Evolutionary conservation across 2,329 filamentous ascomycete genomes (phyloP).

Genomic region (Colletotrichum echinochloae): DNA sequence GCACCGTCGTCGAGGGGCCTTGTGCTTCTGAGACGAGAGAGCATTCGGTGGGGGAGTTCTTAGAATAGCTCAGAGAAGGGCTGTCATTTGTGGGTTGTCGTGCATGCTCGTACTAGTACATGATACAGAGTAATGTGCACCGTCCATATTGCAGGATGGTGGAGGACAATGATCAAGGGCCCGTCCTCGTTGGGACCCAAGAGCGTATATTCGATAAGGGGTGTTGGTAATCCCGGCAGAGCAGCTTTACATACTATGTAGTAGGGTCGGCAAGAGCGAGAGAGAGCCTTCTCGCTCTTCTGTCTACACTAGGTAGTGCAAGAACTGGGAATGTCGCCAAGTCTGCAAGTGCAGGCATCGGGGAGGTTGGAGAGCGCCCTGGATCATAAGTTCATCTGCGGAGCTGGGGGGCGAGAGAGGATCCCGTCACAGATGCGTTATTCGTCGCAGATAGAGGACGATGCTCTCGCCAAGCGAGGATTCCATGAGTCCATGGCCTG

Average conservation of each 20-base stretch:
- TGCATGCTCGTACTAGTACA: slow-evolving; percentile 30
- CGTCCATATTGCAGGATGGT: slow-evolving; percentile 23
- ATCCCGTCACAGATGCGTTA: slow-evolving; percentile 9
- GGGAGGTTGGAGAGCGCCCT: slow-evolving; percentile 12
- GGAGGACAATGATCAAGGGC: slow-evolving; percentile 23
- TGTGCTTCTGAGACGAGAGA: slow-evolving; percentile 22
- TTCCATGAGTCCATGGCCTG: slow-evolving; percentile 1
- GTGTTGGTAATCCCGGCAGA: slow-evolving; percentile 9
- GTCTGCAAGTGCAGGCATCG: slow-evolving; percentile 31
- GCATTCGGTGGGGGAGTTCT: slow-evolving; percentile 28
- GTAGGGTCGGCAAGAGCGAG: not conserved
- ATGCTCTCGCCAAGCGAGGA: not conserved
- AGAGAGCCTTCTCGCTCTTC: not conserved
- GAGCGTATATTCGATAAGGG: slow-evolving; percentile 1
- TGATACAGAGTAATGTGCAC: too few species aligned
- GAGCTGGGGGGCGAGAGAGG: slow-evolving; percentile 9
- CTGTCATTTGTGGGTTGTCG: not conserved
- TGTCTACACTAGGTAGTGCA: too few species aligned
- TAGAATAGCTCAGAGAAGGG: slow-evolving; percentile 19
- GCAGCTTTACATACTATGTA: too few species aligned
- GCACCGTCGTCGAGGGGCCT: slow-evolving; percentile 11
- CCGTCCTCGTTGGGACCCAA: slow-evolving; percentile 21
- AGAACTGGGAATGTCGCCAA: slow-evolving; percentile 18
- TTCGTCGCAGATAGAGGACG: slow-evolving; percentile 31
- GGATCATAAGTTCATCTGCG: slow-evolving; percentile 33